Conservation (phyloP, 148 eudicot genomes). For the Mesembryanthemum crystallinum region DNA sequence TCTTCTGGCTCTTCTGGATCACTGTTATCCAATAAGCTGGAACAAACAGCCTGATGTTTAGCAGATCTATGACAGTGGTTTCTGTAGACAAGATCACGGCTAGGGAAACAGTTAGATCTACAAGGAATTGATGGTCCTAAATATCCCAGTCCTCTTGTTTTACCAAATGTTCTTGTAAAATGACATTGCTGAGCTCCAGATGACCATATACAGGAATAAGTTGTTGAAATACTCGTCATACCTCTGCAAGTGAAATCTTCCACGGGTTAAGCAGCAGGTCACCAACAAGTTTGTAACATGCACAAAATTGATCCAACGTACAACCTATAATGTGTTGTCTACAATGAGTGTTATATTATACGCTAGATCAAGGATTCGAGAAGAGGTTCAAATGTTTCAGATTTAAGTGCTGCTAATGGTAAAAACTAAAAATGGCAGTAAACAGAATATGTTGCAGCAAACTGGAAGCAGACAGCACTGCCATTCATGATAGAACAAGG, state of each 20-base stretch:
- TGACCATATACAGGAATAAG: constrained; percentile 31
- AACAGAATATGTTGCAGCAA: too few species aligned
- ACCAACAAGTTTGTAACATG: neutral
- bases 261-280: neutral
- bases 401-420: neutral
- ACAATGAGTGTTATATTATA: neutral
- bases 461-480: neutral
- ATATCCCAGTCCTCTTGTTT: constrained; percentile 18
- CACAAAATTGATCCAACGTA: neutral
- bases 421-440: too few species aligned
- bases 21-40: constrained; percentile 20
- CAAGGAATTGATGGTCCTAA: constrained; percentile 14
- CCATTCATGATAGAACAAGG: neutral
- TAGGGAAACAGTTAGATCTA: constrained; percentile 19
- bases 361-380: neutral
- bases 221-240: constrained; percentile 33
- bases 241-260: constrained; percentile 22
- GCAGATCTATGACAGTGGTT: constrained; percentile 15
- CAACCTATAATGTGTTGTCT: neutral
- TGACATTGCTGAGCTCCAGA: constrained; percentile 24
- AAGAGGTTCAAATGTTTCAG: neutral
- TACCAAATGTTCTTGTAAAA: constrained; percentile 22
- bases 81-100: constrained; percentile 16
- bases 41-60: constrained; percentile 15
- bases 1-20: constrained; percentile 38